These are phyloP conservation scores for Mortierella sp. DNA, from an alignment of 371 early-diverging fungal species.

Conservation along the genomic window DNA sequence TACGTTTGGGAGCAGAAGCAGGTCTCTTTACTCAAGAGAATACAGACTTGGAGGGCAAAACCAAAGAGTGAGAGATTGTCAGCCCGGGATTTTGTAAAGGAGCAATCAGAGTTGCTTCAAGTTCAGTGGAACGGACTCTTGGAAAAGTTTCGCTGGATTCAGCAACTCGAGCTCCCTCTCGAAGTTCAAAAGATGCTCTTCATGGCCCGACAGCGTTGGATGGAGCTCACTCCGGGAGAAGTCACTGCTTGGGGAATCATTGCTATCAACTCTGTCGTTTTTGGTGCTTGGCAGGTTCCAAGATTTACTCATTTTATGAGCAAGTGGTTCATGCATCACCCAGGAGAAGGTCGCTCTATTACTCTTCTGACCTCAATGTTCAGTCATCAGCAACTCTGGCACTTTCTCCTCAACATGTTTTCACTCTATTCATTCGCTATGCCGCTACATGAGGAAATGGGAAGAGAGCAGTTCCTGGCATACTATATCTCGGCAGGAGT, in stretches of 20 bases:
- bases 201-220: conserved; percentile 39
- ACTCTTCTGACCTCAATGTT: conserved; percentile 78
- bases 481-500: conserved; percentile 77
- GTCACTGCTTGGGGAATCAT: conserved; percentile 67
- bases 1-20: conserved; percentile 41
- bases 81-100: conserved; percentile 34
- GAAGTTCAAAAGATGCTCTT: conserved; percentile 36
- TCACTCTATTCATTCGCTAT: conserved; percentile 71
- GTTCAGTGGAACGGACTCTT: conserved; percentile 20
- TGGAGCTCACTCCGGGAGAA: conserved; percentile 55
- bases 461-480: conserved; percentile 79
- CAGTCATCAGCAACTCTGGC: conserved; percentile 70
- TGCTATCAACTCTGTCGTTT: conserved; percentile 76
- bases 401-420: conserved; percentile 76
- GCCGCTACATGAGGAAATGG: conserved; percentile 56
- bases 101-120: conserved; percentile 31
- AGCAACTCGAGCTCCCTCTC: conserved; percentile 32
- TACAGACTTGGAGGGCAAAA: conserved; percentile 38
- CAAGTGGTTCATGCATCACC: conserved; percentile 76
- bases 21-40: conserved; percentile 28
- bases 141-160: conserved; percentile 43
- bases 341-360: conserved; percentile 64
- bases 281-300: conserved; percentile 76
- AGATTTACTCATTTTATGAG: conserved; percentile 72
- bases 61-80: conserved; percentile 25